Evolutionary conservation across 2,329 filamentous ascomycete genomes (phyloP).

Genomic region (Leptographium flavum): DNA sequence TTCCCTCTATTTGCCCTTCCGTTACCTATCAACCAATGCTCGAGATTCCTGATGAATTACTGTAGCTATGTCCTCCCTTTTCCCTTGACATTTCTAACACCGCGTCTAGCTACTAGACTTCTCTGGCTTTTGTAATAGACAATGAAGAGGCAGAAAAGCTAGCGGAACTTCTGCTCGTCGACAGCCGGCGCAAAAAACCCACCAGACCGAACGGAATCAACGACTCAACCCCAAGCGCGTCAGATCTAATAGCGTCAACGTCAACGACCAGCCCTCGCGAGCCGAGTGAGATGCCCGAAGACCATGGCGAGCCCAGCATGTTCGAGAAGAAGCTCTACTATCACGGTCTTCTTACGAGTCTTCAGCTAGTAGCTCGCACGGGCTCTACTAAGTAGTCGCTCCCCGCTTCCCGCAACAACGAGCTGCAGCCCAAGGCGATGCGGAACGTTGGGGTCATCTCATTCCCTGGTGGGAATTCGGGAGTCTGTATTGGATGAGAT

Average conservation of each 20-base stretch:
- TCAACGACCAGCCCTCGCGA: not conserved
- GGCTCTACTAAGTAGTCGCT: not conserved
- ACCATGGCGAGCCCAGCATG: not conserved
- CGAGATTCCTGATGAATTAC: too few species aligned
- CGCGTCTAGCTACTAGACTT: not conserved
- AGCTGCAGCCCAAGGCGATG: not conserved
- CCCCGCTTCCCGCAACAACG: not conserved
- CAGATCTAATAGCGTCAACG: not conserved
- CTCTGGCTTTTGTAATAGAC: not conserved
- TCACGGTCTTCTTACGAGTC: not conserved
- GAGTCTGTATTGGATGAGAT: not conserved
- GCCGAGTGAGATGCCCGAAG: not conserved
- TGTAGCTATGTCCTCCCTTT: not conserved
- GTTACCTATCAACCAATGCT: too few species aligned
- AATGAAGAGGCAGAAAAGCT: not conserved
- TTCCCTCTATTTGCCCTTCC: too few species aligned
- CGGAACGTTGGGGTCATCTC: not conserved
- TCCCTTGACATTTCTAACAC: not conserved
- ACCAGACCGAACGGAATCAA: not conserved
- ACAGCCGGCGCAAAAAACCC: not conserved
- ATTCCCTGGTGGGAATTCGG: not conserved
- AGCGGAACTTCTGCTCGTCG: not conserved
- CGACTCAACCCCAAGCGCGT: not conserved
- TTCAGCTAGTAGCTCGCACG: not conserved
- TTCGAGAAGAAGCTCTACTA: not conserved